phyloP scores from a whole-genome alignment of 106 monocot genomes.

The Alisma plantagoaquatica region DNA sequence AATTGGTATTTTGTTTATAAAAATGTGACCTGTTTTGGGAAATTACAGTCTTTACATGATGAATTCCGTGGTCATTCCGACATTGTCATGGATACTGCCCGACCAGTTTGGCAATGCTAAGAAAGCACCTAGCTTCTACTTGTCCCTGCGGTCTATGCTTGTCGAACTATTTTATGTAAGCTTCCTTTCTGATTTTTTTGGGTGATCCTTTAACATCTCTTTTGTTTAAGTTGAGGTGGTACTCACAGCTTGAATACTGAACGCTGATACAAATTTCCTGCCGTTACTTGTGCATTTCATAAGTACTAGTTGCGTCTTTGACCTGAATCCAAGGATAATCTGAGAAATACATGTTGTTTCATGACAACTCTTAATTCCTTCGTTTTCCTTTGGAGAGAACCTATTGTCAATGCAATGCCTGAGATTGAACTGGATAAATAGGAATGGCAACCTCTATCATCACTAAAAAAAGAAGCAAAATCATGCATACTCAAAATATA shows the following conservation, averaged over 20 bases:
- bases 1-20: conserved; percentile 3
- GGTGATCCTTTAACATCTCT: neutral
- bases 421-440: too few relatives aligned
- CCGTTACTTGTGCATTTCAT: neutral
- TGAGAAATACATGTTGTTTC: neutral
- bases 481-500: too few relatives aligned
- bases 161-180: conserved; percentile 89
- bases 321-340: neutral
- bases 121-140: conserved; percentile 38
- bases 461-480: too few relatives aligned
- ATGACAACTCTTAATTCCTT: too few relatives aligned
- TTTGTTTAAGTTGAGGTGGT: too few relatives aligned
- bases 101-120: conserved; percentile 31
- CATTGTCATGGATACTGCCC: conserved; percentile 76
- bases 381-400: too few relatives aligned
- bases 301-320: neutral
- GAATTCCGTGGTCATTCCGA: conserved; percentile 64
- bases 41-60: conserved; percentile 73
- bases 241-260: too few relatives aligned
- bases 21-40: too few relatives aligned
- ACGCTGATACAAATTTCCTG: too few relatives aligned
- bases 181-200: neutral
- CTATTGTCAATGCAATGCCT: too few relatives aligned
- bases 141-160: conserved; percentile 50
- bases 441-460: too few relatives aligned